These are phyloP conservation scores for Mariannaea elegans DNA, from an alignment of 2,329 filamentous ascomycete genomes.

Conservation along the genomic window DNA sequence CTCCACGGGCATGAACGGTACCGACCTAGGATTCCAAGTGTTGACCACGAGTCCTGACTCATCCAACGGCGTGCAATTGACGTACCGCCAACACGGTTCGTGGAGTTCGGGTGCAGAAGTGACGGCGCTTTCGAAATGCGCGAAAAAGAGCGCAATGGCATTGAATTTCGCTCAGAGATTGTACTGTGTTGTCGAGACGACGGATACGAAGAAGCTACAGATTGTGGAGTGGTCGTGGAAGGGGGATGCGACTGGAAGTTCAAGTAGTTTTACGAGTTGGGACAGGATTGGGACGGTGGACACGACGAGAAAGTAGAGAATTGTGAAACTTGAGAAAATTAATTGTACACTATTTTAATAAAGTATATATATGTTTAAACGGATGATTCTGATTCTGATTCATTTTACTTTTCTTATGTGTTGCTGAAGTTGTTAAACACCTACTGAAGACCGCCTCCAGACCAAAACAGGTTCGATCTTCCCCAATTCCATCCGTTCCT, in stretches of 20 bases:
- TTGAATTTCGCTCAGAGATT: not conserved
- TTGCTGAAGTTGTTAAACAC: too few species aligned
- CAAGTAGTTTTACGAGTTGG: slow-evolving; percentile 1
- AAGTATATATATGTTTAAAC: too few species aligned
- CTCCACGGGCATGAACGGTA: slow-evolving; percentile 10
- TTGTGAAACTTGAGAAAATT: too few species aligned
- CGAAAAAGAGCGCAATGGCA: not conserved
- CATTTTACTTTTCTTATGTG: not conserved
- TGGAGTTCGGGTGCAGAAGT: slow-evolving; percentile 9
- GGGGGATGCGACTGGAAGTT: not conserved
- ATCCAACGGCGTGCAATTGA: not conserved
- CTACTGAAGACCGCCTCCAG: too few species aligned
- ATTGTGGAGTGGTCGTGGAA: slow-evolving; percentile 5
- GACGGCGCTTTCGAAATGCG: slow-evolving; percentile 1
- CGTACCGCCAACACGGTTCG: slow-evolving; percentile 1
- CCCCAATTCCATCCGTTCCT: too few species aligned
- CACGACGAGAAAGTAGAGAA: not conserved
- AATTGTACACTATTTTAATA: too few species aligned
- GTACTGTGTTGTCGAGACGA: slow-evolving; percentile 12
- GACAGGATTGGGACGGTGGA: slow-evolving; percentile 5
- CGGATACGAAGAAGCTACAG: not conserved
- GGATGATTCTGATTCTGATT: too few species aligned
- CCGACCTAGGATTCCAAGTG: slow-evolving; percentile 1
- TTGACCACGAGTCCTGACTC: slow-evolving; percentile 5
- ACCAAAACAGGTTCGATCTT: too few species aligned